These are phyloP conservation scores for Marasmius fiardii DNA, from an alignment of 1,284 basidiomycete genomes.

Conservation along the genomic window DNA sequence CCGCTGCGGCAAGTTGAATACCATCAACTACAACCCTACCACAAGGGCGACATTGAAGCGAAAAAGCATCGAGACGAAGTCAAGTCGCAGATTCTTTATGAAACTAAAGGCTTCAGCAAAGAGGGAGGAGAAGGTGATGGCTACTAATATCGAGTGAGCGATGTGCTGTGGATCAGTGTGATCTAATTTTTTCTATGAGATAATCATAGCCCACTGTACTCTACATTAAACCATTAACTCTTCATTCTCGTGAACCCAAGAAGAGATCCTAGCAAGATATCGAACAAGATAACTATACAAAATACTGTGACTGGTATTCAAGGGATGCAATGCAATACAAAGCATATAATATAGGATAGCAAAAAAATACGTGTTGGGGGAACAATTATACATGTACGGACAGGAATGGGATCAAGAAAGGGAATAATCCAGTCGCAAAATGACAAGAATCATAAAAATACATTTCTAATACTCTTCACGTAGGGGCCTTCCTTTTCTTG, in stretches of 20 bases:
- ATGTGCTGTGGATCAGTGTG: background rate
- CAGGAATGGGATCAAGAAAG: background rate
- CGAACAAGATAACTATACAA: constrained; percentile 21
- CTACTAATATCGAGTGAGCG: too few relatives aligned
- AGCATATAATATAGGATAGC: constrained; percentile 4
- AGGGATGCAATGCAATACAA: constrained; percentile 2
- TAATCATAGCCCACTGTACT: constrained; percentile 2
- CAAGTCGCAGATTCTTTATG: constrained; percentile 75
- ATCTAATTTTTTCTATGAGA: background rate
- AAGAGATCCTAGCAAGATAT: too few relatives aligned
- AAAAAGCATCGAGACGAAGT: constrained; percentile 70
- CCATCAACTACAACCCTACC: constrained; percentile 64
- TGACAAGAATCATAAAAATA: constrained; percentile 18
- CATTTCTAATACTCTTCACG: constrained; percentile 20
- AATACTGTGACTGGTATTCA: background rate
- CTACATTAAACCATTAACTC: constrained; percentile 3
- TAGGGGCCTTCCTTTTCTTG: constrained; percentile 54
- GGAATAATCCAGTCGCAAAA: constrained; percentile 18
- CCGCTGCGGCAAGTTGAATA: constrained; percentile 77
- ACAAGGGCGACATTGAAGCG: constrained; percentile 65
- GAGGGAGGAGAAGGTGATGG: constrained; percentile 92
- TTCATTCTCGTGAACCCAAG: too few relatives aligned
- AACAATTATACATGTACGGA: background rate
- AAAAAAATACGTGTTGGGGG: background rate
- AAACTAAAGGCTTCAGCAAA: constrained; percentile 80